phyloP scores from a whole-genome alignment of 176 grass and related monocot genomes.

The Oryza rufipogon region DNA sequence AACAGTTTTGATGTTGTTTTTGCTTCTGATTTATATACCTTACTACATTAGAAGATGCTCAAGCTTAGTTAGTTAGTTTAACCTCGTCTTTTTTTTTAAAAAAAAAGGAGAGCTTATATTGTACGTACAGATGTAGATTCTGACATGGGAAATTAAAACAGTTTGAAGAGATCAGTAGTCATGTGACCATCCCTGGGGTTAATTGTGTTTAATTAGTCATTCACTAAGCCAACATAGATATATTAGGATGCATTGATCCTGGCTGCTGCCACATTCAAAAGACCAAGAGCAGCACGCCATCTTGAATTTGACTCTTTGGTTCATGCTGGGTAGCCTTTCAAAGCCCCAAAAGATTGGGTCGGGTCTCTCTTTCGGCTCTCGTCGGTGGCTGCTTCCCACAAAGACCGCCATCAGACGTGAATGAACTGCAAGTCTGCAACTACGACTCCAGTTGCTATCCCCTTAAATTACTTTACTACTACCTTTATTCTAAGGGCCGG shows the following conservation, averaged over 20 bases:
- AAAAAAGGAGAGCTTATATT: background rate
- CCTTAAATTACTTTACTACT: background rate
- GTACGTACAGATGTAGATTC: background rate
- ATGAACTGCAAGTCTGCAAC: background rate
- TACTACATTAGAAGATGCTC: background rate
- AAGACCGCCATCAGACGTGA: slow-evolving; percentile 3
- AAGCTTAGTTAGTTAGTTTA: background rate
- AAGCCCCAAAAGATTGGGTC: background rate
- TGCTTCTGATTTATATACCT: background rate
- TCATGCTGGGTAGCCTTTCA: slow-evolving; percentile 24
- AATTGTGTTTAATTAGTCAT: background rate
- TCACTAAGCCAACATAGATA: background rate
- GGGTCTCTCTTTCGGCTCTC: background rate
- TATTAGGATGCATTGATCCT: background rate
- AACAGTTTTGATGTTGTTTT: background rate
- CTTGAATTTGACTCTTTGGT: slow-evolving; percentile 5
- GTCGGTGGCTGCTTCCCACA: background rate
- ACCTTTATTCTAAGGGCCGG: too few species aligned
- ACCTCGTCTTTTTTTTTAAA: background rate
- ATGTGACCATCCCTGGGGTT: background rate
- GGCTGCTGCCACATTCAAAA: slow-evolving; percentile 28
- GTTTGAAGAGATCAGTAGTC: background rate
- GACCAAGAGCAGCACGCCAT: background rate
- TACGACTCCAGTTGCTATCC: too few species aligned
- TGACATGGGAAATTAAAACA: background rate